Evolutionary conservation across 2,329 filamentous ascomycete species (phyloP), one percentile per base, ranked within the genome.

Genomic region (Pseudogymnoascus sp.): DNA sequence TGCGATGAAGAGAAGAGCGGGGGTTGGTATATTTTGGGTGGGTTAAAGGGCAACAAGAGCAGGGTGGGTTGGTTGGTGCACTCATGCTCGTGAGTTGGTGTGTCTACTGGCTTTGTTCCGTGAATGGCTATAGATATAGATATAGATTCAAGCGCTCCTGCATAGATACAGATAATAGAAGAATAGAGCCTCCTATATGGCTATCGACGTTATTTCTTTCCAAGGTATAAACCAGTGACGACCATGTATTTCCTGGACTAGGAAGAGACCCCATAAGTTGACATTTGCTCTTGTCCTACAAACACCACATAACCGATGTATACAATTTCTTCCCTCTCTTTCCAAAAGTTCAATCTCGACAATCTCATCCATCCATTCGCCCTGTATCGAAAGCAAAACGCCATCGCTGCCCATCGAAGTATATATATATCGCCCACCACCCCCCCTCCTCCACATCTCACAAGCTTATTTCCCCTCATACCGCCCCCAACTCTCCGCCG

Each of bases 401-500:
- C 45, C 45, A 52, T 52, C 45, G 45, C 45, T 52, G 4, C 42
- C 25, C 45, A 52, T 42, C 45, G 45, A 30, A 52, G 45, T 30
- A 30, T 52, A 52, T 30, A 19, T 30, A 30, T 25, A 30, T 30
- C 23, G 1, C 12, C 14, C 23, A 5, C 2, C 19, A 12, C 6
- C 14, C 16, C 14, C 22, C 41, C 12, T 45, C 12, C 22, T 16
- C 14, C 23, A 9, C 45, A 30, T 12, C 8, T 14, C 28, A 35
- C 49, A 58, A 58, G 5, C 11, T 59, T 38, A 59, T 35, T 59
- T 35, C 25, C 77, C 78, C 5, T 77, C 74, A 65, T 78, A 86
- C 64, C 75, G 71, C 72, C 83, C 77, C 59, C 55, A 59, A 36
- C 19, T 35, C 55, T 82, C 79, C 67, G 78, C 75, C 36, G 84